A percentile compares a stretch with the other conserved stretches of the same genome.
Conservation (phyloP, 2,329 filamentous ascomycete species). For the Cladosporium sphaerospermum region DNA sequence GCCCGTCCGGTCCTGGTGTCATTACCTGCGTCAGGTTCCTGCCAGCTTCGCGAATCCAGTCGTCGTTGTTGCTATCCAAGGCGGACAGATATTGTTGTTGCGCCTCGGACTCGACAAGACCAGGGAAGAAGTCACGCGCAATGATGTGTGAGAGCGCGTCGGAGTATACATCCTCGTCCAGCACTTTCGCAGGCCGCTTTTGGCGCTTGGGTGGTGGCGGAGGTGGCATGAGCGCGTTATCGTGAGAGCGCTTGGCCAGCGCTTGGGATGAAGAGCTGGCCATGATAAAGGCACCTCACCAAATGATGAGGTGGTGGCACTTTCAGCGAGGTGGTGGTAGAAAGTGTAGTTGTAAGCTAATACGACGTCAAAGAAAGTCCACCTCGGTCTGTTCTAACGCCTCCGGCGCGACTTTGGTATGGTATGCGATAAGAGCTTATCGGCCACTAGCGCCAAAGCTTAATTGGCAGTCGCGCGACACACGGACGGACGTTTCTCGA, state of each 20-base stretch:
- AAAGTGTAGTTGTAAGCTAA: not conserved
- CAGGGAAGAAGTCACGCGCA: constrained; percentile 92
- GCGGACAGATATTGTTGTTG: constrained; percentile 92
- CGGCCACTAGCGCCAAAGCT: too few relatives aligned
- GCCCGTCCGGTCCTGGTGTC: constrained; percentile 61
- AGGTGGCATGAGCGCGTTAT: constrained; percentile 80
- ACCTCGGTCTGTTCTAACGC: too few relatives aligned
- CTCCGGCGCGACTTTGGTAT: too few relatives aligned
- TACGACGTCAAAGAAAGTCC: too few relatives aligned
- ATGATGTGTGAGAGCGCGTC: constrained; percentile 89
- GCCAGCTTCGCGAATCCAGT: constrained; percentile 80
- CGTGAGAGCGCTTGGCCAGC: constrained; percentile 59
- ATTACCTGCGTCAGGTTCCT: constrained; percentile 61
- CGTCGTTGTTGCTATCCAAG: constrained; percentile 73
- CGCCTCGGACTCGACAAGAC: constrained; percentile 74
- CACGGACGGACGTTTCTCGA: too few relatives aligned
- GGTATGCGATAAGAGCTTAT: too few relatives aligned
- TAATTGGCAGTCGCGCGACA: too few relatives aligned
- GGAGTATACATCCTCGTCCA: constrained; percentile 93
- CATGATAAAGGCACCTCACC: constrained; percentile 28
- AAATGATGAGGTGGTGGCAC: not conserved
- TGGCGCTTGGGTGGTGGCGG: constrained; percentile 84
- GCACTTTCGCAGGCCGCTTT: constrained; percentile 77
- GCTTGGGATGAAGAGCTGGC: constrained; percentile 35
- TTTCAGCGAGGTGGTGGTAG: too few relatives aligned